Conservation (phyloP, 164 flowering plant genomes). For the Euptelea pleiosperma region DNA sequence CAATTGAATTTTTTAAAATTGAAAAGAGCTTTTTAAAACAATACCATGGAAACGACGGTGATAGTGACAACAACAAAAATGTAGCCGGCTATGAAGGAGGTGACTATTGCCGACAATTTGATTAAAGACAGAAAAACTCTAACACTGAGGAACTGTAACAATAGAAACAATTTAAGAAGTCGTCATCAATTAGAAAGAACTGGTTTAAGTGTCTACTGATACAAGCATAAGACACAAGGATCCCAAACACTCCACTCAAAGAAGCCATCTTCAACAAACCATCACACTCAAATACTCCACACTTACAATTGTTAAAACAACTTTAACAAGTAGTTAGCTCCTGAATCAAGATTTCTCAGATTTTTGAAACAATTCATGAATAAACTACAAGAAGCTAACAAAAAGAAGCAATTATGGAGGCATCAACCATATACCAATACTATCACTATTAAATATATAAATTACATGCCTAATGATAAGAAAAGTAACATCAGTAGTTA, state of each 20-base stretch:
- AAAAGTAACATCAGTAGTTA: not conserved
- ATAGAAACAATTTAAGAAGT: not conserved
- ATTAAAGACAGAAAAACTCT: no score
- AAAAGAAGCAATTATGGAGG: no score
- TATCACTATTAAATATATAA: no score
- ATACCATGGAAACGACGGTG: no score
- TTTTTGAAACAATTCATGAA: no score
- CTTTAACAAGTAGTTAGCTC: not conserved
- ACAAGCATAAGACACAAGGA: not conserved
- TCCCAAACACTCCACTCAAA: not conserved
- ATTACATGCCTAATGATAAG: not conserved
- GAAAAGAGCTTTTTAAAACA: no score
- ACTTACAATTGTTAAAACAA: not conserved
- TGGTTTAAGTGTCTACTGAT: not conserved
- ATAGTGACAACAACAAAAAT: no score
- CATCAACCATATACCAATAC: no score
- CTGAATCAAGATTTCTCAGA: not conserved
- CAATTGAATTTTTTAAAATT: no score
- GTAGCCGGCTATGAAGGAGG: no score
- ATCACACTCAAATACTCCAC: not conserved
- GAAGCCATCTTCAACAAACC: not conserved
- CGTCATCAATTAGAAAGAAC: not conserved
- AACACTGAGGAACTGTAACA: not conserved
- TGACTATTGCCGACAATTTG: no score
- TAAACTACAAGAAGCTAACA: no score